Evolutionary conservation across 192 early-diverging fungal species (phyloP), one percentile per base, ranked within the genome.

Genomic region (Spizellomyces sp.): DNA sequence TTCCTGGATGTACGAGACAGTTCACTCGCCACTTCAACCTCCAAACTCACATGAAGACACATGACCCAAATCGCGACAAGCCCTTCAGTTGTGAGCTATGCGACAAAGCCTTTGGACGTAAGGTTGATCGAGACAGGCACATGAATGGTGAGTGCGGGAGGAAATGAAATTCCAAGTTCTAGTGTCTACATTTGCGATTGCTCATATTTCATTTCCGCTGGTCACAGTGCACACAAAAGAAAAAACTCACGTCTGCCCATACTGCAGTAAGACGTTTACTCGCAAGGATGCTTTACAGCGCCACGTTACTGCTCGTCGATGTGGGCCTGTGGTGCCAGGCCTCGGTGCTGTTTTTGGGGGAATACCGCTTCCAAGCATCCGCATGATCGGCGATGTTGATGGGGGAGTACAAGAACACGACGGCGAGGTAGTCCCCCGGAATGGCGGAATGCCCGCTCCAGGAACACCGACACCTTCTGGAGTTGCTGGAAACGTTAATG

Each of bases 11-110:
- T 61, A 60, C 74, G 45, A 75, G 83, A 66, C 76, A 79, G 7
- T 92, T 90, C 52, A 83, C 85, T 27, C 80, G 90, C 52, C 83
- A 84, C 57, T 90, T 86, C 69, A 92, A 92, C 68, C 79, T 92
- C 69, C 79, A 89, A 59, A 82, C 85, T 9, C 90, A 92, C 63
- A 71, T 84, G 45, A 72, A 71, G 66, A 92, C 87, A 1, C 90
- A 92, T 62, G 81, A 92, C 74, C 88, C 88, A 10, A 79, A 85
- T 58, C 84, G 90, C 42, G 79, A 85, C 41, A 86, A 84, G 46
- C 79, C 80, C 36, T 89, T 82, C 76, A 69, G 67, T 45, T 92
- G 90, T 69, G 62, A 71, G 2, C 62, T 69, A 14, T 92, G 90
- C 61, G 62, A 67, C 14, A 87, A 87, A 48, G 70, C 77, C 17